Percentiles rank a stretch among this genome's conserved stretches.
Evolutionary conservation across 805 yeast genomes (phyloP).

Genomic region (Kazachstania viticola): DNA sequence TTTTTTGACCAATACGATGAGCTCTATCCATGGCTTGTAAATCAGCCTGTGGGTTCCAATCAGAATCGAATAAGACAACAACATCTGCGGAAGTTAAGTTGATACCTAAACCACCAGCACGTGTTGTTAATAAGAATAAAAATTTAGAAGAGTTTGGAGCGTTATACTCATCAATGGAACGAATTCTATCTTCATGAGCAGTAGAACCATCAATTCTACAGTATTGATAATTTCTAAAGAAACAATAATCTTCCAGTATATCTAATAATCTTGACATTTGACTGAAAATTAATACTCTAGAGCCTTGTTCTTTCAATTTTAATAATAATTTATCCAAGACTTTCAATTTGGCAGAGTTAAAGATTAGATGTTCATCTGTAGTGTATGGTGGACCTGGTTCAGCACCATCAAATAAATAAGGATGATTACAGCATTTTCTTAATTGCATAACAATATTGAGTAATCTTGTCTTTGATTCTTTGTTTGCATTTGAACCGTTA

Average conservation of each 20-base stretch:
- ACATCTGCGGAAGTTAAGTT: constrained; percentile 87
- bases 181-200: constrained; percentile 82
- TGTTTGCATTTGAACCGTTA: constrained; percentile 83
- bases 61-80: constrained; percentile 81
- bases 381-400: constrained; percentile 98
- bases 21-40: constrained; percentile 98
- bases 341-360: constrained; percentile 82
- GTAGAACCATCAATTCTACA: constrained; percentile 93
- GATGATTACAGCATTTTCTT: constrained; percentile 94
- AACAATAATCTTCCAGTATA: constrained; percentile 86
- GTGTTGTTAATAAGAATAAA: constrained; percentile 74
- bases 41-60: constrained; percentile 98
- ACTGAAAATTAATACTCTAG: constrained; percentile 82
- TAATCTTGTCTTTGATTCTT: constrained; percentile 85
- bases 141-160: constrained; percentile 73
- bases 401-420: constrained; percentile 96
- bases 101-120: constrained; percentile 96
- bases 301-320: constrained; percentile 62
- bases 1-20: constrained; percentile 93
- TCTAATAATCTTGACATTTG: constrained; percentile 89
- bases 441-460: constrained; percentile 93
- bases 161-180: constrained; percentile 88
- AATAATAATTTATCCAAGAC: constrained; percentile 74
- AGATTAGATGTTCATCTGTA: constrained; percentile 88
- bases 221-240: constrained; percentile 69